Conservation (phyloP, 2,329 filamentous ascomycete genomes). For the Penicillium sp. region DNA sequence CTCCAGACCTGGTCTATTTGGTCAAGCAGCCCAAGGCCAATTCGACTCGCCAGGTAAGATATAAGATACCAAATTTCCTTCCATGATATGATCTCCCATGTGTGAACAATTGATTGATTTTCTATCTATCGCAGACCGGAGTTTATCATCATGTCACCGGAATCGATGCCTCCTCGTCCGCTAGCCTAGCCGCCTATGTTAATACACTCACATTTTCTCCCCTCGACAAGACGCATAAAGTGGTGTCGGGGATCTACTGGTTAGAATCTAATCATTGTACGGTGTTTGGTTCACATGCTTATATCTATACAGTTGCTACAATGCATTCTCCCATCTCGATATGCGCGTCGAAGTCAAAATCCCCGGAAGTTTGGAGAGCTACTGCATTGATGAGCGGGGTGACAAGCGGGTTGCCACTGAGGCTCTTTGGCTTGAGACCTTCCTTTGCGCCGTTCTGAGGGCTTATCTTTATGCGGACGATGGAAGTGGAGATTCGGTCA, state of each 20-base stretch:
- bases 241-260: conserved; percentile 93
- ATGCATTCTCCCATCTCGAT: conserved; percentile 95
- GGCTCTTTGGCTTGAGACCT: conserved; percentile 94
- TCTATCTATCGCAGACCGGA: conserved; percentile 61
- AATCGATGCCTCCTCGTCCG: conserved; percentile 94
- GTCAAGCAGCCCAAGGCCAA: conserved; percentile 71
- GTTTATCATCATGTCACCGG: conserved; percentile 98
- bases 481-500: conserved; percentile 88
- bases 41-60: conserved; percentile 56
- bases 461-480: conserved; percentile 97
- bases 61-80: neutral
- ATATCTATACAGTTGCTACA: conserved; percentile 71
- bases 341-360: conserved; percentile 99
- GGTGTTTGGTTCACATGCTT: conserved; percentile 9
- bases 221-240: conserved; percentile 80
- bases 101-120: conserved; percentile 6
- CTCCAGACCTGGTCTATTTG: conserved; percentile 92
- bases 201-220: conserved; percentile 94
- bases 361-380: conserved; percentile 92
- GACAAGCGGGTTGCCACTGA: conserved; percentile 93
- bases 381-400: conserved; percentile 94
- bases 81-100: neutral
- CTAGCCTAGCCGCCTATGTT: conserved; percentile 95
- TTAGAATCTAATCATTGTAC: conserved; percentile 43
- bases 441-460: conserved; percentile 88